Evolutionary conservation across 352 stramenopile genomes (phyloP), one percentile per base, ranked within the genome.

Genomic region (Pythium guiyangense): DNA sequence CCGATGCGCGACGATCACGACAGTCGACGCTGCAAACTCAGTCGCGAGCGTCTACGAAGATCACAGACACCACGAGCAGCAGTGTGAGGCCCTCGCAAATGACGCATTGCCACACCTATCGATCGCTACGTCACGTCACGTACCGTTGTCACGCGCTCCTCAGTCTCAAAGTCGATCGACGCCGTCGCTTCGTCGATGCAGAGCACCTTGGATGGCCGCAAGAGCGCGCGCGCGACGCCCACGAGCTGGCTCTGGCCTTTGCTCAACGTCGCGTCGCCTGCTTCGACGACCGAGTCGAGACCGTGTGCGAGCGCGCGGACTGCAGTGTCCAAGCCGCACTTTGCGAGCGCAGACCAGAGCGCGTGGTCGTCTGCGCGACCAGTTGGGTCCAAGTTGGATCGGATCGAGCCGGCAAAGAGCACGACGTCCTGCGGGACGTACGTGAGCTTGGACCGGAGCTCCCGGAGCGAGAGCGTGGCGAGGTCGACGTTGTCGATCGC

Each of bases 1-100:
- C 15, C 97, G 81, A 73, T 99, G 97, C 15, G 97, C 97, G 40
- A 99, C 98, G 0, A 96, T 98, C 9, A 99, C 64, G 14, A 99
- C 84, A 4, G 97, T 99, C 2, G 90, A 92, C 12, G 82, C 73
- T 8, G 67, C 64, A 71, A 99, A 99, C 46, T 97, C 92, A 15
- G 90, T 68, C 15, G 92, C 70, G 52, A 99, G 95, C 18, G 82
- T 95, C 69, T 96, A 63, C 5, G 4, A 22, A 34, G 8, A n/a
- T 1, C 46, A 67, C 42, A 42, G 10, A 64, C 42, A 27, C 31
- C 40, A 52, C 37, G 17, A 29, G 8, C 6, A 29, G 8, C 6
- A 52, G 6, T 29, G 20, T 4, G 12, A 47, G 29, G 25, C 12
- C 15, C 35, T 51, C 26, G 10, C 18, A 20, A n/a, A 44, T 31